Conservation (phyloP, 176 grass and related monocot genomes). For the Oryza meyeriana region DNA sequence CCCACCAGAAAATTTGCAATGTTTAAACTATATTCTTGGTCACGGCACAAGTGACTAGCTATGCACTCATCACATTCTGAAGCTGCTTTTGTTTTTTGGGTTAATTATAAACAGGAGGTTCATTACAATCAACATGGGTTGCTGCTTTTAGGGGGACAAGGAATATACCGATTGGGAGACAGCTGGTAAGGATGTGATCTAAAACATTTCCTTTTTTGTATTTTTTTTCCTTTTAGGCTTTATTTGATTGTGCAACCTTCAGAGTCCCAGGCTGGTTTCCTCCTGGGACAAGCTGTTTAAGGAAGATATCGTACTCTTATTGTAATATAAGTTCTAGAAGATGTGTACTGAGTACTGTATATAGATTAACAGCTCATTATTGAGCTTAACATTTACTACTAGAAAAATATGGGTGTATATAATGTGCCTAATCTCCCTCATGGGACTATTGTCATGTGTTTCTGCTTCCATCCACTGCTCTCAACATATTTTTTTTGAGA, state of each 20-base stretch:
- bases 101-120: slow-evolving; percentile 69
- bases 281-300: background rate
- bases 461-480: background rate
- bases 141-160: slow-evolving; percentile 90
- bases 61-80: background rate
- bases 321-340: slow-evolving; percentile 25
- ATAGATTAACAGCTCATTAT: slow-evolving; percentile 1
- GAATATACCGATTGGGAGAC: slow-evolving; percentile 89
- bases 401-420: background rate
- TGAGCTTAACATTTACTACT: background rate
- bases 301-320: background rate
- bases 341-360: background rate
- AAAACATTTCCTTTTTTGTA: slow-evolving; percentile 19
- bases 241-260: background rate
- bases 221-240: background rate
- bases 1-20: background rate
- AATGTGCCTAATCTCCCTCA: background rate
- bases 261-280: background rate
- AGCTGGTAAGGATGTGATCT: slow-evolving; percentile 62
- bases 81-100: background rate
- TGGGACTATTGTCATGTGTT: background rate
- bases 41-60: background rate
- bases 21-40: background rate
- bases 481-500: background rate
- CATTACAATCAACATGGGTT: slow-evolving; percentile 99